Conservation (phyloP, 805 yeast species). For the Starmerella etchellsii region DNA sequence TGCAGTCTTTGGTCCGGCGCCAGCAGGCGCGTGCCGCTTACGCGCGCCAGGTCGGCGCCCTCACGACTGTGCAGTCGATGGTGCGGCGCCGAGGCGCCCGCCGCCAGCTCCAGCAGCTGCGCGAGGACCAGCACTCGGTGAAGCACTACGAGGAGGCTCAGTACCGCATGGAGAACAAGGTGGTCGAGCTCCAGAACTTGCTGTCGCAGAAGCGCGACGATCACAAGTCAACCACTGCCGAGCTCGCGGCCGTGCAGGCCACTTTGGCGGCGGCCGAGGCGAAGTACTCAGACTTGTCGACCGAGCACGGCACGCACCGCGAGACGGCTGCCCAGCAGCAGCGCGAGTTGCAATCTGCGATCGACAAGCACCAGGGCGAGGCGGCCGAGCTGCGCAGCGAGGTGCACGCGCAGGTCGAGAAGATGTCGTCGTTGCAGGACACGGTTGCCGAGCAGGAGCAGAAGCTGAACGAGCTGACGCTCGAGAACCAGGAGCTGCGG, state of each 20-base stretch:
- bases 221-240: constrained; percentile 33
- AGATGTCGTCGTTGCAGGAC: constrained; percentile 32
- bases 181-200: constrained; percentile 78
- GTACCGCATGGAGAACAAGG: constrained; percentile 89
- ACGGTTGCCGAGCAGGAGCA: constrained; percentile 38
- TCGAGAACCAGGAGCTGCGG: constrained; percentile 22
- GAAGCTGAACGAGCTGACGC: constrained; percentile 24
- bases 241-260: constrained; percentile 9
- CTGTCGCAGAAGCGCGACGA: constrained; percentile 63
- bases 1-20: constrained; percentile 69
- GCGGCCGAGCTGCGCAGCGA: constrained; percentile 9
- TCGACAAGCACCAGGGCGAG: constrained; percentile 6
- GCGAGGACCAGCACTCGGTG: constrained; percentile 83
- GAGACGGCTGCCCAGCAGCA: background rate
- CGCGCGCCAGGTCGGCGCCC: constrained; percentile 37
- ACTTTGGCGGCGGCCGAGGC: constrained; percentile 6
- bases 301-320: background rate
- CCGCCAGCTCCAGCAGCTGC: constrained; percentile 47
- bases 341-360: constrained; percentile 4
- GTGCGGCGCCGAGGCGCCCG: constrained; percentile 66
- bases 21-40: constrained; percentile 44
- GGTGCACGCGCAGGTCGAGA: constrained; percentile 5
- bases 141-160: constrained; percentile 75
- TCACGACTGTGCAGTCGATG: constrained; percentile 63
- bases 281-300: background rate